These are phyloP conservation scores for Dicorynia guianensis DNA, from an alignment of 306 rosid species.

Conservation along the genomic window DNA sequence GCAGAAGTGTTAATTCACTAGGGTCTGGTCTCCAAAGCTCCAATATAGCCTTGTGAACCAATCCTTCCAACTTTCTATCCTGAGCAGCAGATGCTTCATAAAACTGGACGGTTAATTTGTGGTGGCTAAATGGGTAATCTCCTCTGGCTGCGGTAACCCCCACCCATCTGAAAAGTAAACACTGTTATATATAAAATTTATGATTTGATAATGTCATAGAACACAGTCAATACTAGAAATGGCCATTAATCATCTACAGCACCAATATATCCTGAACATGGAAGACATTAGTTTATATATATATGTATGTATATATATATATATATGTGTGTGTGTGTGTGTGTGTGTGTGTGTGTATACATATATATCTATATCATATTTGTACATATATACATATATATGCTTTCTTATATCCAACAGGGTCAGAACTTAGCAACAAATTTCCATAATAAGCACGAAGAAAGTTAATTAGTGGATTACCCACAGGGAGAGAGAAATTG, in stretches of 20 bases:
- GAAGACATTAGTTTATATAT: conserved; percentile 20
- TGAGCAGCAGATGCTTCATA: conserved; percentile 99
- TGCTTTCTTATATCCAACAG: conserved; percentile 16
- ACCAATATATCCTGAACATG: conserved; percentile 1
- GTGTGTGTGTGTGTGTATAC: too few relatives aligned
- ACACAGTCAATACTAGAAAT: conserved; percentile 30
- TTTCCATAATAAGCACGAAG: background rate
- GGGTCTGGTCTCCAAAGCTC: conserved; percentile 99
- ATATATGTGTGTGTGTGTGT: too few relatives aligned
- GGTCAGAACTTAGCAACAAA: background rate
- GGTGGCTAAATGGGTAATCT: conserved; percentile 99
- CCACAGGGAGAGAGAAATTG: conserved; percentile 4
- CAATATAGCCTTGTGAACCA: conserved; percentile 98
- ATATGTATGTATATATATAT: too few relatives aligned
- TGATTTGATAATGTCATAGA: conserved; percentile 17
- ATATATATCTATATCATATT: too few relatives aligned
- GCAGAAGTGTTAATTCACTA: conserved; percentile 86
- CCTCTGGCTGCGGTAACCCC: conserved; percentile 96
- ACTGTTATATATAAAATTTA: conserved; percentile 23
- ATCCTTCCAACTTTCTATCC: conserved; percentile 96
- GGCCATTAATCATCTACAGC: background rate
- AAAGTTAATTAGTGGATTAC: conserved; percentile 2
- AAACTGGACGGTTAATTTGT: conserved; percentile 95
- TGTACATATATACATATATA: too few relatives aligned
- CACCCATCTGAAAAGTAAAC: conserved; percentile 78